Conservation (phyloP, 2,329 filamentous ascomycete genomes). For the Fonsecaea nubica region DNA sequence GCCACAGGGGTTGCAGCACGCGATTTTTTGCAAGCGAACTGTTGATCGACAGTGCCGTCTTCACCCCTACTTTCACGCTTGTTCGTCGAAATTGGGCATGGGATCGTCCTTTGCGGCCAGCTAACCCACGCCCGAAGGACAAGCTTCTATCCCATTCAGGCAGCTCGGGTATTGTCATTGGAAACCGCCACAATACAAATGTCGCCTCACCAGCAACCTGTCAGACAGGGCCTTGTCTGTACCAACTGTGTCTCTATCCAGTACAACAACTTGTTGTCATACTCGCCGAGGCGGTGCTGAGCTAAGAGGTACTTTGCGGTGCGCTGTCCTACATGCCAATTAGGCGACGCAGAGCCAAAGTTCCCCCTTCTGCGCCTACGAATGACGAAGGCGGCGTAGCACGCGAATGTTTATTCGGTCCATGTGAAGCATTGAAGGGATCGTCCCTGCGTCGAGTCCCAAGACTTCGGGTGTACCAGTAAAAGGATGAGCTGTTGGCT, state of each 20-base stretch:
- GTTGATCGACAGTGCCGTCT: slow-evolving; percentile 8
- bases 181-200: not conserved
- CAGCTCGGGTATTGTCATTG: not conserved
- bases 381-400: slow-evolving; percentile 2
- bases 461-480: not conserved
- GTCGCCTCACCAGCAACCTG: not conserved
- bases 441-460: not conserved
- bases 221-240: not conserved
- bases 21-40: slow-evolving; percentile 14
- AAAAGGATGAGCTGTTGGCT: not conserved
- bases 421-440: not conserved
- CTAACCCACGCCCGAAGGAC: not conserved
- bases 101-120: slow-evolving; percentile 10
- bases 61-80: slow-evolving; percentile 16
- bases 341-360: not conserved
- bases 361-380: not conserved
- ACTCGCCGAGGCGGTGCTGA: not conserved
- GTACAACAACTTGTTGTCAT: slow-evolving; percentile 6
- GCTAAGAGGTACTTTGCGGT: slow-evolving; percentile 11
- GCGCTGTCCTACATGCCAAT: slow-evolving; percentile 1
- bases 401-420: not conserved
- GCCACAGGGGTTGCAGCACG: slow-evolving; percentile 14
- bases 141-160: slow-evolving; percentile 5
- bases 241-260: not conserved
- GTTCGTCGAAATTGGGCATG: slow-evolving; percentile 3